Evolutionary conservation across 306 rosid genomes (phyloP).

Genomic region (Pyrus bretschneideri): DNA sequence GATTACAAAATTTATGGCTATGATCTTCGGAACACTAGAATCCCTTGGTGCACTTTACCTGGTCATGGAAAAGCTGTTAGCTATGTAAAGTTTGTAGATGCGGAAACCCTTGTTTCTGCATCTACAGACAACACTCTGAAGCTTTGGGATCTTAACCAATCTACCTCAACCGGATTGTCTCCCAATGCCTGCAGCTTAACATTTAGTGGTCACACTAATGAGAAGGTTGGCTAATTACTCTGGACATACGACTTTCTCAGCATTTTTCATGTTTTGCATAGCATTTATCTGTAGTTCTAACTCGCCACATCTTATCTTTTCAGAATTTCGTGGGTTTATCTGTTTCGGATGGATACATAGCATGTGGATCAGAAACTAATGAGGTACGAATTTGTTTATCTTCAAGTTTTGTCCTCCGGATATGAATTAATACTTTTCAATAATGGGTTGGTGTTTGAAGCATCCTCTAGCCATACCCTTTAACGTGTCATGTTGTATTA

Average conservation of each 20-base stretch:
- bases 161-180: constrained; percentile 33
- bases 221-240: constrained; percentile 47
- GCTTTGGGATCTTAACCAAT: constrained; percentile 67
- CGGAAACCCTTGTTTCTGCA: constrained; percentile 54
- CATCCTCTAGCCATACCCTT: neutral
- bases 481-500: neutral
- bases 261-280: neutral
- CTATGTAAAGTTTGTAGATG: constrained; percentile 40
- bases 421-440: neutral
- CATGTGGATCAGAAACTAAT: constrained; percentile 73
- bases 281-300: constrained; percentile 15
- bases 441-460: neutral
- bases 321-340: constrained; percentile 79
- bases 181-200: constrained; percentile 44
- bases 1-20: constrained; percentile 63
- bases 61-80: constrained; percentile 62
- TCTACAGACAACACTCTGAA: constrained; percentile 70
- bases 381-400: constrained; percentile 37
- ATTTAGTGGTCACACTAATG: constrained; percentile 57
- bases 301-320: constrained; percentile 10
- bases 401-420: neutral
- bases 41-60: constrained; percentile 62
- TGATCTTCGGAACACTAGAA: constrained; percentile 68
- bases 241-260: neutral
- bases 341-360: constrained; percentile 55